phyloP scores from a whole-genome alignment of 345 rosid species.

The Pistacia atlantica region DNA sequence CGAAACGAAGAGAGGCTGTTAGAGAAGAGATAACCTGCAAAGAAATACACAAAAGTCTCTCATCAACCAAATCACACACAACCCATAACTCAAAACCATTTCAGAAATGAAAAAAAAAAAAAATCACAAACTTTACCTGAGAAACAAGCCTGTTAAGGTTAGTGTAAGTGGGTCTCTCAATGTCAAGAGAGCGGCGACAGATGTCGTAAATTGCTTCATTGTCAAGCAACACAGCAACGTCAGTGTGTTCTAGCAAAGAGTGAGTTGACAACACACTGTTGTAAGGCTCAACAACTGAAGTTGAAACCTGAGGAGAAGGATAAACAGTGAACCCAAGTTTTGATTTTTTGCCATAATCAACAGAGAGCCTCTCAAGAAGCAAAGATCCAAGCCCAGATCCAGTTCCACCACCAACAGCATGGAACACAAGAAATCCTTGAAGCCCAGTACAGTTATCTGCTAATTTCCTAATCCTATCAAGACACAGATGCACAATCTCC shows the following conservation, averaged over 20 bases:
- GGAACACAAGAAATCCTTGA: constrained; percentile 48
- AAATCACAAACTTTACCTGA: constrained; percentile 16
- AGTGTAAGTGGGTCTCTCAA: constrained; percentile 35
- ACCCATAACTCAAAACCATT: not conserved
- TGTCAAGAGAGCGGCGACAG: constrained; percentile 31
- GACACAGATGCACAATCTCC: constrained; percentile 46
- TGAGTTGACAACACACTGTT: constrained; percentile 32
- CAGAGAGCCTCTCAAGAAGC: constrained; percentile 42
- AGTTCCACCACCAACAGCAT: constrained; percentile 50
- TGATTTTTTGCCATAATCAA: constrained; percentile 42
- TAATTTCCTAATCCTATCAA: constrained; percentile 44
- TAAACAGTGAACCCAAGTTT: constrained; percentile 46
- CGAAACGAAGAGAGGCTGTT: constrained; percentile 26
- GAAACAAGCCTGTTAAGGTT: constrained; percentile 33
- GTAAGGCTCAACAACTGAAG: constrained; percentile 37
- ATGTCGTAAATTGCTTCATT: constrained; percentile 37
- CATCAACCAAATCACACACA: not conserved
- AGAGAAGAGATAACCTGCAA: constrained; percentile 29
- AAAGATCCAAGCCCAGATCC: constrained; percentile 50
- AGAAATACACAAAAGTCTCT: not conserved
- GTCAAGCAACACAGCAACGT: constrained; percentile 29
- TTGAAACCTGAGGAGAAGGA: constrained; percentile 45
- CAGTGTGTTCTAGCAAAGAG: constrained; percentile 29
- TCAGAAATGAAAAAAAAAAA: not conserved
- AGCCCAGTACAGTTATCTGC: constrained; percentile 51